Base-by-base conservation (phyloP, 2,329 filamentous ascomycete species). In the Epichloe scottii region DNA sequence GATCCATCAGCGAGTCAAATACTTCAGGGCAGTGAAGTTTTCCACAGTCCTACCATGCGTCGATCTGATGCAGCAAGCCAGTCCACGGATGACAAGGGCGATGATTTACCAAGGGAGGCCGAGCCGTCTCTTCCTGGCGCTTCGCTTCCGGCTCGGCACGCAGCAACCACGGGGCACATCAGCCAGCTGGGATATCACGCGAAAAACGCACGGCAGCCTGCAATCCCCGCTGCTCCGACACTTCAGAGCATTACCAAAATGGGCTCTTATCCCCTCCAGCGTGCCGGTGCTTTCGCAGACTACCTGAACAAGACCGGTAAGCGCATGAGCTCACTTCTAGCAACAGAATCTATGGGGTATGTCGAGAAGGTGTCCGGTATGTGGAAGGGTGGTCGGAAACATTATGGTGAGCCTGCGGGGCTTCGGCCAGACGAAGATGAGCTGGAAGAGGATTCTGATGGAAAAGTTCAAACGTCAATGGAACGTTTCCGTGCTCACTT, bases 291-390 rank as follows among this genome's bases (percentile, higher is more conserved):
- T 2, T 78, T 95, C 62, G 77, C 89, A 8, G 87, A 84, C 45
- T 95, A 89, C 62, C 72, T 96, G 48, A 87, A 86, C 61, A 84
- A 77, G 51, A 82, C 86, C 21, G 85, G 89, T 21, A 86, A 87
- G 58, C 81, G 82, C 35, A 87, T 97, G 82, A 88, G 87, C 54
- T 87, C 75, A 30, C 70, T 95, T 8, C 70, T 97, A 44, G 87
- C 91, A 6, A 88, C 85, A 0, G 90, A 96, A 65, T 94, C 91
- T 0, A 95, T 95, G 83, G 89, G 89, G 2, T 97, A 97, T 63
- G 85, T 95, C 34, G 90, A 94, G 62, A 97, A 96, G 66, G 90
- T 97, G 0, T 95, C 91, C 0, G 91, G 89, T 38, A 97, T 97
- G 87, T 93, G 93, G 82, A 87, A 89, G 58, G 93, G 93, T 35